A percentile compares a stretch with the other conserved stretches of the same genome.
These are phyloP conservation scores for Pichia cactophila DNA, from an alignment of 1,139 yeast species.

Conservation along the genomic window DNA sequence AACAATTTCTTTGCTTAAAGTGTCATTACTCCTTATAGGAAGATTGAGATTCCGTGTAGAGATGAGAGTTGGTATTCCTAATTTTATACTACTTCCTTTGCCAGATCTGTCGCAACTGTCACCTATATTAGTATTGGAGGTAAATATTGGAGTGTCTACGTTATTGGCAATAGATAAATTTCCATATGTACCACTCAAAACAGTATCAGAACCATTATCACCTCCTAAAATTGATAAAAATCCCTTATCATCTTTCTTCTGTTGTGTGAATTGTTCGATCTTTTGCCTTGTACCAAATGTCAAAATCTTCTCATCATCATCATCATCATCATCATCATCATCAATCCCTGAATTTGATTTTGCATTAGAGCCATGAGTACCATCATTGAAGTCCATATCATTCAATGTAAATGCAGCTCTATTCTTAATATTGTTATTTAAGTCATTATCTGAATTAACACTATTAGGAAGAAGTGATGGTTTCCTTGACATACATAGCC, in stretches of 20 bases:
- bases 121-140: not conserved
- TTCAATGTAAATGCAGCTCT: not conserved
- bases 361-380: not conserved
- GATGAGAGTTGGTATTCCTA: slow-evolving; percentile 10
- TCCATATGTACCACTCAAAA: slow-evolving; percentile 19
- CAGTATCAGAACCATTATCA: not conserved
- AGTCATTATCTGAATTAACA: not conserved
- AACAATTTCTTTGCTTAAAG: not conserved
- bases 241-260: not conserved
- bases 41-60: slow-evolving; percentile 10
- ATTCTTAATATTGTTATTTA: not conserved
- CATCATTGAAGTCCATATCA: not conserved
- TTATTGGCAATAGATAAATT: slow-evolving; percentile 2
- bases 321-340: not conserved
- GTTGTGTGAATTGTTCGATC: not conserved
- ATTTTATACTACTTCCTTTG: slow-evolving; percentile 1
- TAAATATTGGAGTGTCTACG: not conserved
- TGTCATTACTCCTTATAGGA: slow-evolving; percentile 5
- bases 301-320: slow-evolving; percentile 6
- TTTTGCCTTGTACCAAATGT: slow-evolving; percentile 10
- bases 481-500: slow-evolving; percentile 9
- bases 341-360: not conserved
- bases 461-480: not conserved
- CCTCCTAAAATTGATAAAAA: not conserved
- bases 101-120: not conserved